Conservation (phyloP, 2,329 filamentous ascomycete species). For the Dactylonectria estremocensis region DNA sequence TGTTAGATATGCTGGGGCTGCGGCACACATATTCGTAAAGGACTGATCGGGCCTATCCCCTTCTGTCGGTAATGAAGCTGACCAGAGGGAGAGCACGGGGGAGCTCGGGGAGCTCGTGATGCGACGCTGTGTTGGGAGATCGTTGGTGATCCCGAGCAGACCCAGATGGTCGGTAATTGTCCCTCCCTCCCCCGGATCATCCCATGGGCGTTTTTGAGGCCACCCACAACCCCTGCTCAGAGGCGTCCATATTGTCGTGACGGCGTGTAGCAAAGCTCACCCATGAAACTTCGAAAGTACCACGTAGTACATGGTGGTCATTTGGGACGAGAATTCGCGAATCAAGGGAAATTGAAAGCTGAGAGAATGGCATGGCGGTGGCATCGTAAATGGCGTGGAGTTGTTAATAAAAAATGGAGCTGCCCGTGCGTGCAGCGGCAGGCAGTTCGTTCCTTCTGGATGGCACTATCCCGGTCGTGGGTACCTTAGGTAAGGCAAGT, state of each 20-base stretch:
- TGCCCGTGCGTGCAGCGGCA: background rate
- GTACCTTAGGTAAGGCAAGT: too few relatives aligned
- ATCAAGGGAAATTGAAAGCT: background rate
- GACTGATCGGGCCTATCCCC: slow-evolving; percentile 11
- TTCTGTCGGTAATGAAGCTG: slow-evolving; percentile 11
- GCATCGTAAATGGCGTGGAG: background rate
- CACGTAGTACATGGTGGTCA: too few relatives aligned
- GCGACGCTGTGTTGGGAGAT: slow-evolving; percentile 13
- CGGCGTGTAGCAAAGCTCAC: background rate
- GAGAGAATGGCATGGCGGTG: background rate
- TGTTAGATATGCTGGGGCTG: background rate
- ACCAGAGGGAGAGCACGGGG: background rate
- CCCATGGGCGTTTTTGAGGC: background rate
- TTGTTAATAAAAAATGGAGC: background rate
- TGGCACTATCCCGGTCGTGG: slow-evolving; percentile 19
- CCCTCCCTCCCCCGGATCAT: background rate
- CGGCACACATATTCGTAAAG: background rate
- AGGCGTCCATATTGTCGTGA: background rate
- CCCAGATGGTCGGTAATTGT: slow-evolving; percentile 20
- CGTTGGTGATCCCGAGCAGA: slow-evolving; percentile 14
- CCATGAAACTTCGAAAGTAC: background rate
- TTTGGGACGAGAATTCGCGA: too few relatives aligned
- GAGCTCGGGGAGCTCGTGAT: slow-evolving; percentile 4
- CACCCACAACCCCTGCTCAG: background rate
- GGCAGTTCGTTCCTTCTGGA: slow-evolving; percentile 10